Conservation (phyloP, 2,329 filamentous ascomycete species). For the Rhynchosporium secalis region DNA sequence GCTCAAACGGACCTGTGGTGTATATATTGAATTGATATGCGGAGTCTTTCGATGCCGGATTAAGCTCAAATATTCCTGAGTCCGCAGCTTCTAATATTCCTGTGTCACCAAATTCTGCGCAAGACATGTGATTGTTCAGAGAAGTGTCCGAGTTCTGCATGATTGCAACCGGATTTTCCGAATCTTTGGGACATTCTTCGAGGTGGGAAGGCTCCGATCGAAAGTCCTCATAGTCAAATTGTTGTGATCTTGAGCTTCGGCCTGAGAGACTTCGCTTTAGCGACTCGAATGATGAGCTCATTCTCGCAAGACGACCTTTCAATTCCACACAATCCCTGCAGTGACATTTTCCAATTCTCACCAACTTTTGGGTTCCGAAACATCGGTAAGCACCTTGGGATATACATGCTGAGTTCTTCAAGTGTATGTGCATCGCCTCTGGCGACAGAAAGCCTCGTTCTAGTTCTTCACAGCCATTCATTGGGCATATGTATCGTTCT, state of each 20-base stretch:
- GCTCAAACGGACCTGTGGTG: too few relatives aligned
- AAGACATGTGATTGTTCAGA: not conserved
- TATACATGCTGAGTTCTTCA: not conserved
- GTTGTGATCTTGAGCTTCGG: not conserved
- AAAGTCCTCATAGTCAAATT: too few relatives aligned
- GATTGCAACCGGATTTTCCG: too few relatives aligned
- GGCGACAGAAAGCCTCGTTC: not conserved
- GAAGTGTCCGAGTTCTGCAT: not conserved
- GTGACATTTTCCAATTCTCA: not conserved
- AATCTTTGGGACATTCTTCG: not conserved
- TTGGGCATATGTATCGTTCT: not conserved
- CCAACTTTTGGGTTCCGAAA: not conserved
- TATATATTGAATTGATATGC: too few relatives aligned
- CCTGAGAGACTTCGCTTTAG: not conserved
- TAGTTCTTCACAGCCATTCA: not conserved
- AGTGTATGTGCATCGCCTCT: not conserved
- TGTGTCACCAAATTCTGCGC: not conserved
- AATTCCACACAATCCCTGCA: not conserved
- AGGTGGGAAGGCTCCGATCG: not conserved
- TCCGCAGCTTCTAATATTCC: not conserved
- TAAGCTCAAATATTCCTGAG: not conserved
- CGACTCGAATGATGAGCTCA: slow-evolving; percentile 5
- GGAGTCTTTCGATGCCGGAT: not conserved
- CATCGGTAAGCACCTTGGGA: not conserved
- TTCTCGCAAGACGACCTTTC: not conserved